These are phyloP conservation scores for Aureobasidium melanogenum DNA, from an alignment of 2,329 filamentous ascomycete genomes.

Conservation along the genomic window DNA sequence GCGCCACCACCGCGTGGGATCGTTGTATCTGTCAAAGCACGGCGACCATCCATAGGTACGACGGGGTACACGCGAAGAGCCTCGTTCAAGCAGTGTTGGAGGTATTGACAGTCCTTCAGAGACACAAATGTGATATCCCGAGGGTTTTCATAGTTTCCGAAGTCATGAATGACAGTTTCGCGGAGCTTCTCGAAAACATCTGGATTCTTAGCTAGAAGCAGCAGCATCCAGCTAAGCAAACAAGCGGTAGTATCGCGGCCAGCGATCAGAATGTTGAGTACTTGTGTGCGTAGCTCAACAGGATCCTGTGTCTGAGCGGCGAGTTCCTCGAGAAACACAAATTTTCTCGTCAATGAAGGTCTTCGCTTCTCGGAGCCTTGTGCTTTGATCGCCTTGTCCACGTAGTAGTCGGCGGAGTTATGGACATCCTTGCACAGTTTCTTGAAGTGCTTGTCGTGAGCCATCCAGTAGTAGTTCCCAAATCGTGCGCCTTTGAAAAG, in stretches of 20 bases:
- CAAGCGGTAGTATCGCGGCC: slow-evolving; percentile 51
- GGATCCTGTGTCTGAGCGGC: slow-evolving; percentile 38
- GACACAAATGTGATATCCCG: slow-evolving; percentile 18
- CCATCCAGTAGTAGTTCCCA: slow-evolving; percentile 27
- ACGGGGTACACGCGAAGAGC: slow-evolving; percentile 46
- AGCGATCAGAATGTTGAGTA: slow-evolving; percentile 42
- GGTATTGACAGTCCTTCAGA: slow-evolving; percentile 22
- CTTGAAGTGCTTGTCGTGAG: slow-evolving; percentile 27
- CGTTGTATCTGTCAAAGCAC: slow-evolving; percentile 40
- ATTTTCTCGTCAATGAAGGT: slow-evolving; percentile 23
- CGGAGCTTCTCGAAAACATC: slow-evolving; percentile 24
- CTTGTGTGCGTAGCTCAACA: slow-evolving; percentile 33
- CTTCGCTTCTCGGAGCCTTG: background rate
- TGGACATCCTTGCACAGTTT: slow-evolving; percentile 16
- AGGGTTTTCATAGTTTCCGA: slow-evolving; percentile 32
- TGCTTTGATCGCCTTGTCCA: slow-evolving; percentile 32
- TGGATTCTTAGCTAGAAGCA: slow-evolving; percentile 23
- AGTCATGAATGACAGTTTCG: slow-evolving; percentile 16
- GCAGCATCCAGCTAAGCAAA: slow-evolving; percentile 34
- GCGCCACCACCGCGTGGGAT: slow-evolving; percentile 43
- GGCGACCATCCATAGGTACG: slow-evolving; percentile 47
- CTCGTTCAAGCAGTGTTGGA: slow-evolving; percentile 57
- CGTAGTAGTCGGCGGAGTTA: slow-evolving; percentile 42
- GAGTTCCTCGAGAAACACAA: slow-evolving; percentile 39
- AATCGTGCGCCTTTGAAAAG: slow-evolving; percentile 29